Percentiles rank a stretch among this genome's conserved stretches.
Conservation (phyloP, 495 filamentous ascomycete species). For the Schizothecium vesticola region DNA sequence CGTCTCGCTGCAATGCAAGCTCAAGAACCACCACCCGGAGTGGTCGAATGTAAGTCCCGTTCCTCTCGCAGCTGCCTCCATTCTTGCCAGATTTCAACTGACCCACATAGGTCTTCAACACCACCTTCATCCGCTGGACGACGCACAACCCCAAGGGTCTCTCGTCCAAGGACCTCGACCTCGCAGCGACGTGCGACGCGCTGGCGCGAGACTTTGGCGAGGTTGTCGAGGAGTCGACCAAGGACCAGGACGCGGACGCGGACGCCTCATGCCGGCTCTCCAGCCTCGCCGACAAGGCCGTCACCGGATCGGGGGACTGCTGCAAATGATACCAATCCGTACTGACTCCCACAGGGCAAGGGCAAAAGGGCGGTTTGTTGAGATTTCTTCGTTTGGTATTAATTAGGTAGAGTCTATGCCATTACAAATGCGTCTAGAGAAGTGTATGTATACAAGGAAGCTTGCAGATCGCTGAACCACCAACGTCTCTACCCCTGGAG, state of each 20-base stretch:
- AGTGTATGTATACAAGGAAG: slow-evolving; percentile 6
- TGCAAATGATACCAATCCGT: slow-evolving; percentile 20
- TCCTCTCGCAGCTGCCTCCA: not conserved
- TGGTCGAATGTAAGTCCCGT: slow-evolving; percentile 53
- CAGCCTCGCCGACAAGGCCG: slow-evolving; percentile 32
- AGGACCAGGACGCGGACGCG: not conserved
- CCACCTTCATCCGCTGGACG: slow-evolving; percentile 62
- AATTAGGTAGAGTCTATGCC: not conserved
- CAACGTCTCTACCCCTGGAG: not conserved
- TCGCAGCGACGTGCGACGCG: slow-evolving; percentile 63
- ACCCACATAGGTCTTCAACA: slow-evolving; percentile 43
- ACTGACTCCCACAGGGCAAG: not conserved
- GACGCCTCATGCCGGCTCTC: slow-evolving; percentile 6
- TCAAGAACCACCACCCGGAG: slow-evolving; percentile 56
- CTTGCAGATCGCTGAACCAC: slow-evolving; percentile 1
- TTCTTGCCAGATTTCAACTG: not conserved
- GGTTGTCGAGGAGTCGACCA: slow-evolving; percentile 19
- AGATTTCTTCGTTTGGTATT: not conserved
- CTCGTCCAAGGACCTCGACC: slow-evolving; percentile 58
- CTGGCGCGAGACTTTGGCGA: slow-evolving; percentile 51
- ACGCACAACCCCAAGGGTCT: slow-evolving; percentile 69
- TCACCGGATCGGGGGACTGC: slow-evolving; percentile 35
- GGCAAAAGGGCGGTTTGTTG: not conserved
- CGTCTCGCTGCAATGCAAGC: slow-evolving; percentile 51
- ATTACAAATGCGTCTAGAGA: slow-evolving; percentile 6